These are phyloP conservation scores for Thielaviopsis musarum DNA, from an alignment of 2,329 filamentous ascomycete species.

Conservation along the genomic window DNA sequence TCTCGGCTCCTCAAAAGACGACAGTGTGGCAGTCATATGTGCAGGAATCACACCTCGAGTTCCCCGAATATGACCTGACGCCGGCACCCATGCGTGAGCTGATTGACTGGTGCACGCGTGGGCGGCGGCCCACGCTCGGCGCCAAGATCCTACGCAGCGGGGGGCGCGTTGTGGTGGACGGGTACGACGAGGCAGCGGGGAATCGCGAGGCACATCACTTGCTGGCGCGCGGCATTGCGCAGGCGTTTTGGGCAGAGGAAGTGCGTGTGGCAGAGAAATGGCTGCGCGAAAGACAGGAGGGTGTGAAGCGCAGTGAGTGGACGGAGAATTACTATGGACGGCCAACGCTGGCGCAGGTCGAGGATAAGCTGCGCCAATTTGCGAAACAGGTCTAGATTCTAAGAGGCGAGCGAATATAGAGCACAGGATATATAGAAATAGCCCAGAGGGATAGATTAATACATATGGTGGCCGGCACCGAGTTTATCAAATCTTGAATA, in stretches of 20 bases:
- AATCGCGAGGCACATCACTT: constrained; percentile 20
- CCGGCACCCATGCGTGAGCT: constrained; percentile 28
- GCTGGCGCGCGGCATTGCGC: constrained; percentile 17
- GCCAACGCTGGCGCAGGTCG: constrained; percentile 29
- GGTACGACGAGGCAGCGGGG: neutral
- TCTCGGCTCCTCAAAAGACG: constrained; percentile 38
- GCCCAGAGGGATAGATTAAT: too few relatives aligned
- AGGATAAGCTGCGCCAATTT: constrained; percentile 18
- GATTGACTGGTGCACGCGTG: constrained; percentile 35
- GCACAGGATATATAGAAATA: neutral
- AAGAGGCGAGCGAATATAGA: too few relatives aligned
- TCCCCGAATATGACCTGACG: constrained; percentile 33
- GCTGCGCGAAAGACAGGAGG: constrained; percentile 23
- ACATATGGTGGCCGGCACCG: neutral
- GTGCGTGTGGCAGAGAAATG: constrained; percentile 31
- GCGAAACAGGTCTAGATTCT: neutral
- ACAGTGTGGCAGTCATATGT: constrained; percentile 43
- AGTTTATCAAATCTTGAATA: neutral
- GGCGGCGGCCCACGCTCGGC: constrained; percentile 28
- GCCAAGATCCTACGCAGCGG: constrained; percentile 27
- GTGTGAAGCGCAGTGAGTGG: constrained; percentile 26
- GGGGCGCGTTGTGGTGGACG: constrained; percentile 27
- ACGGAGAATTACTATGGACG: constrained; percentile 33
- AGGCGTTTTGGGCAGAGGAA: constrained; percentile 32
- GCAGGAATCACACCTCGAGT: constrained; percentile 38